Base-by-base conservation (phyloP, 2,329 filamentous ascomycete species). In the Nigrograna mackinnonii region DNA sequence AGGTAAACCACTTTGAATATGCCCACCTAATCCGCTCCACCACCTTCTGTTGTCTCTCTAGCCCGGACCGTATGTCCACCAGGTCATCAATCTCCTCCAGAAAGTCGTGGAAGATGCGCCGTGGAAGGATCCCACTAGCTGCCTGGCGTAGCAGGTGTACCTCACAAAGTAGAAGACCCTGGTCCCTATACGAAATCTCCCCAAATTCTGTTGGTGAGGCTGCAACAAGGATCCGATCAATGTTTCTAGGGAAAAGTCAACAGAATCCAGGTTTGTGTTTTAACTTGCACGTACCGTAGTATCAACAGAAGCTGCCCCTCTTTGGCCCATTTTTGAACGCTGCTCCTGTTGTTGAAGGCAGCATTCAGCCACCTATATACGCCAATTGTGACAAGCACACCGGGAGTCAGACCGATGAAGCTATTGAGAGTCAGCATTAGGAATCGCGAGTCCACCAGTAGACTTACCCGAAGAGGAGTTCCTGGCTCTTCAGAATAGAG, bases 391-490 rank as follows among this genome's bases (percentile, higher is more conserved):
- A 97, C 89, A 21, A 99, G 74, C n/a, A 97, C 80, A 11, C 94
- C 92, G 0, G 94, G 94, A 0, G 94, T 97, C 19, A 99, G 76
- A 5, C 91, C 91, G 26, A 99, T 86, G 61, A 99, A 96, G n/a
- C n/a, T n/a, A n/a, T n/a, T n/a, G n/a, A n/a, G n/a, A n/a, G n/a
- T n/a, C n/a, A 41, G 31, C 32, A 21, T 39, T 14, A 22, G 4
- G n/a, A n/a, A n/a, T n/a, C n/a, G n/a, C n/a, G n/a, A n/a, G n/a
- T n/a, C n/a, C n/a, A n/a, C n/a, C n/a, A n/a, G n/a, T n/a, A n/a
- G n/a, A n/a, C n/a, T n/a, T n/a, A n/a, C n/a, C 79, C 94, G 71
- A 99, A 99, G 18, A 99, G 89, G 35, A 99, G 79, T 65, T 99
- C 92, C 64, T 99, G 94, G 60, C 91, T 96, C 73, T 94, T 96